Evolutionary conservation across 768 basidiomycete species (phyloP).

Genomic region (Mycena floridula): DNA sequence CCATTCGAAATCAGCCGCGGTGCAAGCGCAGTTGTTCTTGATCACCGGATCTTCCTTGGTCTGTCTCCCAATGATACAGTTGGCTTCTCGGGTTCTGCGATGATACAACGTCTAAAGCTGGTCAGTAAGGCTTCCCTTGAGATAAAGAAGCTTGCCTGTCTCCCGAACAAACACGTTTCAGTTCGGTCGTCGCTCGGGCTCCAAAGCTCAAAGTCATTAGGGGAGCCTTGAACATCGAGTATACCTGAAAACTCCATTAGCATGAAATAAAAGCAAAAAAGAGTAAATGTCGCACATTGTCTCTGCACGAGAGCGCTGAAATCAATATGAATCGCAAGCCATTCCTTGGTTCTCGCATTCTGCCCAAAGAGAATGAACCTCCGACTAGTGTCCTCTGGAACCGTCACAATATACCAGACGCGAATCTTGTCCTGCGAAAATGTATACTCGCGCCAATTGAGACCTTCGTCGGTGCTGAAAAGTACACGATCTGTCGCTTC

Average conservation of each 20-base stretch:
- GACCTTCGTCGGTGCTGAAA: slow-evolving; percentile 87
- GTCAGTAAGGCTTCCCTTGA: slow-evolving; percentile 26
- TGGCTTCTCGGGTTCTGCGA: slow-evolving; percentile 70
- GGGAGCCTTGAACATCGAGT: slow-evolving; percentile 63
- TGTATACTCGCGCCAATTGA: slow-evolving; percentile 81
- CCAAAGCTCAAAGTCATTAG: slow-evolving; percentile 93
- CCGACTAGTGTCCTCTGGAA: slow-evolving; percentile 85
- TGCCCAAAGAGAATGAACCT: slow-evolving; percentile 83
- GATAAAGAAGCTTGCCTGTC: slow-evolving; percentile 50
- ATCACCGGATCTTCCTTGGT: slow-evolving; percentile 50
- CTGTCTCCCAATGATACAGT: slow-evolving; percentile 80
- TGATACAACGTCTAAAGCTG: slow-evolving; percentile 95
- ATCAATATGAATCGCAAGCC: slow-evolving; percentile 81
- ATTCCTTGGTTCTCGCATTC: slow-evolving; percentile 37
- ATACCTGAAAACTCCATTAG: slow-evolving; percentile 42
- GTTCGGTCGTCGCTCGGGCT: slow-evolving; percentile 86
- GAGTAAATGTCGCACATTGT: slow-evolving; percentile 53
- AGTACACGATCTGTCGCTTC: slow-evolving; percentile 84
- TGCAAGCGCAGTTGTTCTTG: slow-evolving; percentile 72
- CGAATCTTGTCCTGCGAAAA: slow-evolving; percentile 73
- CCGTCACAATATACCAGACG: slow-evolving; percentile 75
- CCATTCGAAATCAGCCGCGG: slow-evolving; percentile 88
- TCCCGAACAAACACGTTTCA: slow-evolving; percentile 88
- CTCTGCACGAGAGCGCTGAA: slow-evolving; percentile 71
- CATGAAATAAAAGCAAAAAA: background rate